Base-by-base conservation (phyloP, 371 early-diverging fungal species). In the Chytridium lagenaria region DNA sequence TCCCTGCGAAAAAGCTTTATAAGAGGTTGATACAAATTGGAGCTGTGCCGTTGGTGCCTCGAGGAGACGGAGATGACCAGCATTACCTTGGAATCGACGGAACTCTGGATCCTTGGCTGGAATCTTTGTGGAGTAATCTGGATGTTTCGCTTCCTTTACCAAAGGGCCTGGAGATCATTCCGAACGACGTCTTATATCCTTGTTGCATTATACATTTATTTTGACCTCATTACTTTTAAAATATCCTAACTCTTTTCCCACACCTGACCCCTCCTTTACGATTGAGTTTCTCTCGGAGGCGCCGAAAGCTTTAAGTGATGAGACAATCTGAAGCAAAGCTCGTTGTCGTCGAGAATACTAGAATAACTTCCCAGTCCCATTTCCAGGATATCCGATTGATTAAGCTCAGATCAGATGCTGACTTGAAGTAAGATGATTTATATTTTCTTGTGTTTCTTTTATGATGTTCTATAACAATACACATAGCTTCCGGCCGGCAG, bases 21-120 rank as follows among this genome's bases (percentile, higher is more conserved):
- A 93, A 93, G 68, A 86, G 98, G 61, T 80, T 99, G 66, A 68
- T 84, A 70, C 95, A 95, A 71, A 84, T 99, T 22, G 99, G 99
- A 33, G 99, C 94, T 0, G 77, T 71, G 33, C 82, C 92, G 39
- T 49, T 99, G 7, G 71, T 90, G 22, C 80, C 81, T 5, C 86
- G 94, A 66, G 97, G 95, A 1, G 93, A 94, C 74, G 98, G 97
- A 44, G 98, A 99, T 79, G 97, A 97, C 79, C 98, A 98, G 81
- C 98, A 99, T 80, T 92, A 92, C 75, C 81, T 95, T 65, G 99
- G 99, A 5, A 51, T 92, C 23, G 96, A 96, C 73, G 95, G 95
- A 26, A 91, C 89, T 33, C 81, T 95, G 39, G 90, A 92, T 64
- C 95, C 95, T 23, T 98, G 96, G 97, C 71, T 93, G 34, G 76